Percentiles rank a stretch among this genome's conserved stretches.
These are phyloP conservation scores for Claviceps fusiformis DNA, from an alignment of 2,329 filamentous ascomycete genomes.

Conservation along the genomic window DNA sequence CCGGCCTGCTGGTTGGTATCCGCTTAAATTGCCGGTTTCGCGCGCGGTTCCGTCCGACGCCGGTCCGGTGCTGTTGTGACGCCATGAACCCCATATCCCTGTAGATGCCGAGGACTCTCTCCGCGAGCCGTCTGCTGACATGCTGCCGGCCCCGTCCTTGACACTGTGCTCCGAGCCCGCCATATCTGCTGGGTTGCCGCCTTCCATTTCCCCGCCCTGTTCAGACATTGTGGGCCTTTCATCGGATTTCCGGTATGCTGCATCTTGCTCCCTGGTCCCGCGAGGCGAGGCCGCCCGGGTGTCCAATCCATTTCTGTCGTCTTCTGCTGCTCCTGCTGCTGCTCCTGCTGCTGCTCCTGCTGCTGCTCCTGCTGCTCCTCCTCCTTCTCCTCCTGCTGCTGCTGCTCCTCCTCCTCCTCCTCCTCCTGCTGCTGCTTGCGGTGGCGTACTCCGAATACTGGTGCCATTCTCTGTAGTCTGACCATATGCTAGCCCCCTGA, in stretches of 20 bases:
- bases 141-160: conserved; percentile 17
- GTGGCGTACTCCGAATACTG: background rate
- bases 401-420: no score
- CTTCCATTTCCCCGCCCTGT: conserved; percentile 31
- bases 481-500: conserved; percentile 20
- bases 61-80: conserved; percentile 37
- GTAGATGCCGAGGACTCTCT: conserved; percentile 36
- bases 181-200: conserved; percentile 14
- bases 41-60: conserved; percentile 39
- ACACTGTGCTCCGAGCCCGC: conserved; percentile 11
- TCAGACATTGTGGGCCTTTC: conserved; percentile 27
- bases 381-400: no score
- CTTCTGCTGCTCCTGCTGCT: conserved; percentile 1
- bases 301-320: conserved; percentile 12
- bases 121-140: conserved; percentile 18
- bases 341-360: conserved; percentile 4
- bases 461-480: conserved; percentile 9
- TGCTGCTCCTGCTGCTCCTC: no score
- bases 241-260: conserved; percentile 20
- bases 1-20: conserved; percentile 56
- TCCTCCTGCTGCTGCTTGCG: conserved; percentile 6
- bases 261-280: conserved; percentile 21
- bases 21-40: conserved; percentile 42
- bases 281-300: conserved; percentile 22
- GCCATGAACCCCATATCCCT: conserved; percentile 60